Evolutionary conservation across 2,329 filamentous ascomycete genomes (phyloP), one percentile per base, ranked within the genome.

Genomic region (Trichoderma sp.): DNA sequence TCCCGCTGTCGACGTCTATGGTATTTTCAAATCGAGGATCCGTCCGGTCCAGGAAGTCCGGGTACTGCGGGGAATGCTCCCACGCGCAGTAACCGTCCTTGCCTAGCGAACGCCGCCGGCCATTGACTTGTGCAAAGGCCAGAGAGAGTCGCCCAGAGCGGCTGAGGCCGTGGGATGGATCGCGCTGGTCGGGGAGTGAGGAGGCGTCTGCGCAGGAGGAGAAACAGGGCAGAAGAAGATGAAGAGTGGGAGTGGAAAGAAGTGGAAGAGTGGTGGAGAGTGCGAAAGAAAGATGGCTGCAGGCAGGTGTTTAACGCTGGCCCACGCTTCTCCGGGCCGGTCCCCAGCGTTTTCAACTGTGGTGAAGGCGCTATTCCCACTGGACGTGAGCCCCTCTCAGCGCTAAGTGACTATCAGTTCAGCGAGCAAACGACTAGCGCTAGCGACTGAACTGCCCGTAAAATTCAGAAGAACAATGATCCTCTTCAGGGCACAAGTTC

Each of bases 41-140:
- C 70, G 67, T 72, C 66, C 70, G 71, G 69, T 70, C 66, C 72
- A 73, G 74, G 60, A 73, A 74, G 74, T 78, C 74, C 82, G 78
- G 83, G 83, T 83, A 83, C 83, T 86, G 85, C 85, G 85, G 85
- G 85, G 83, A 84, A 83, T 75, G 79, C 79, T 85, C 84, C 84
- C 85, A 83, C 83, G 82, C 84, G 85, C 83, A 85, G 84, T 83
- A 83, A 84, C 84, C 83, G 83, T 79, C 79, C 76, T 78, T 80
- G 78, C 76, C 82, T 87, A 88, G 78, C 83, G 82, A 80, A 83
- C 83, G 81, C 83, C 80, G 79, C 82, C 81, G 84, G 83, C 83
- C 86, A 88, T 88, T 85, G 84, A 82, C 84, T 76, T 78, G 69
- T 70, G 71, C 72, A 69, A 69, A 67, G 70, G 34, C 13, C 13